Conservation (phyloP, 2,329 filamentous ascomycete species). For the Fusarium sp. region DNA sequence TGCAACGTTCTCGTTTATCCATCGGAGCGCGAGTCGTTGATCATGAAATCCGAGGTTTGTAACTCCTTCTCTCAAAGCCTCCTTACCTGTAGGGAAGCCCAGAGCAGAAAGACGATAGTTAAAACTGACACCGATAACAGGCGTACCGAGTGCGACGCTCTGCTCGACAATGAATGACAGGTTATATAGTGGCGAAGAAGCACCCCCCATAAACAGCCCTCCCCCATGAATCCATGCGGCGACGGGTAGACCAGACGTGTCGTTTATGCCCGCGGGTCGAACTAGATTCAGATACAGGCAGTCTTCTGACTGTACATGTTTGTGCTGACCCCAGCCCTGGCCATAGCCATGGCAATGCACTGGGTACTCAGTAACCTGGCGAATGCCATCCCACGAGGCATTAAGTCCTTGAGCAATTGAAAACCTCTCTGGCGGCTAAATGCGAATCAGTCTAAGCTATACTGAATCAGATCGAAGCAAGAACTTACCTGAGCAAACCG, state of each 20-base stretch:
- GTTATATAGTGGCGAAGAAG: slow-evolving; percentile 69
- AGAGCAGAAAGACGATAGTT: slow-evolving; percentile 65
- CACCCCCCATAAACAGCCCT: slow-evolving; percentile 52
- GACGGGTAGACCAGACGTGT: slow-evolving; percentile 64
- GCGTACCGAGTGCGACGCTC: slow-evolving; percentile 60
- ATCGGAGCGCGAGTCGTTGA: slow-evolving; percentile 62
- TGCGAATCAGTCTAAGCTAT: slow-evolving; percentile 2
- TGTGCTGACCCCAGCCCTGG: slow-evolving; percentile 48
- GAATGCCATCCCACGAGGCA: slow-evolving; percentile 58
- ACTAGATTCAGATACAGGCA: slow-evolving; percentile 75
- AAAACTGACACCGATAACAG: slow-evolving; percentile 64
- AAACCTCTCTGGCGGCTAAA: slow-evolving; percentile 39
- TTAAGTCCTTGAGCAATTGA: slow-evolving; percentile 58
- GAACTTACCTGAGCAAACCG: slow-evolving; percentile 20
- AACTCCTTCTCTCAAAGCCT: slow-evolving; percentile 58
- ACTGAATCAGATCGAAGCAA: rapidly evolving
- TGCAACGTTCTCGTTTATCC: slow-evolving; percentile 64
- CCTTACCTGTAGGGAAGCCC: slow-evolving; percentile 62
- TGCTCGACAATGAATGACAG: slow-evolving; percentile 70
- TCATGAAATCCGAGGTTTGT: slow-evolving; percentile 66
- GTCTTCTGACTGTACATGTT: slow-evolving; percentile 61
- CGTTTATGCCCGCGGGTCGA: slow-evolving; percentile 63
- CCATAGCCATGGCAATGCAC: slow-evolving; percentile 67
- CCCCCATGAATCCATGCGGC: slow-evolving; percentile 71
- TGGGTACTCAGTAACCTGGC: slow-evolving; percentile 61